Conservation (phyloP, 306 rosid genomes). For the Vigna reflexopilosa region DNA sequence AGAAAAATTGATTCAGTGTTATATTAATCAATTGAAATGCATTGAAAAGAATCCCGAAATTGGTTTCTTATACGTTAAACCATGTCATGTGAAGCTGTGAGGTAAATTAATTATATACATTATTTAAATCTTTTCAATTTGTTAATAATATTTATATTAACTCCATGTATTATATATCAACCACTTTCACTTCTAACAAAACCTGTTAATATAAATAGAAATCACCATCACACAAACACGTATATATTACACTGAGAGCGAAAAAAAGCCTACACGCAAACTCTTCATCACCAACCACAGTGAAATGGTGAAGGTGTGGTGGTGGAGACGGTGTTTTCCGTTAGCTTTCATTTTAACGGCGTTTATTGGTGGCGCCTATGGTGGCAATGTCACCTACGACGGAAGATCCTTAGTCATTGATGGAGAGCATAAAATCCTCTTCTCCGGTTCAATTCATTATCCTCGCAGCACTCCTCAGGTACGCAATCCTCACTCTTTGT, state of each 20-base stretch:
- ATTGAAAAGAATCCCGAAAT: not conserved
- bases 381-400: conserved; percentile 66
- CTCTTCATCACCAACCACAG: not conserved
- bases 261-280: not conserved
- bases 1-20: not conserved
- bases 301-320: not conserved
- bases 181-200: not conserved
- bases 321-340: conserved; percentile 31
- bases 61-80: not conserved
- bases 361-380: conserved; percentile 32
- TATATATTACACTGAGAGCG: too few relatives aligned
- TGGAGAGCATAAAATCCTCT: conserved; percentile 66
- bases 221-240: not conserved
- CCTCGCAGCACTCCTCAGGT: conserved; percentile 92
- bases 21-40: not conserved
- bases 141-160: not conserved
- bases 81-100: not conserved
- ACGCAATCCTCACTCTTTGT: conserved; percentile 26
- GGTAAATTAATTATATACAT: not conserved
- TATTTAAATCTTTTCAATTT: not conserved
- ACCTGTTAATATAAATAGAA: not conserved
- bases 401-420: conserved; percentile 68
- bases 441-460: conserved; percentile 88
- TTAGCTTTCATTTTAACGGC: conserved; percentile 41
- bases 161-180: not conserved